Conservation (phyloP, 331 rosid genomes). For the Cucumis variabilis region DNA sequence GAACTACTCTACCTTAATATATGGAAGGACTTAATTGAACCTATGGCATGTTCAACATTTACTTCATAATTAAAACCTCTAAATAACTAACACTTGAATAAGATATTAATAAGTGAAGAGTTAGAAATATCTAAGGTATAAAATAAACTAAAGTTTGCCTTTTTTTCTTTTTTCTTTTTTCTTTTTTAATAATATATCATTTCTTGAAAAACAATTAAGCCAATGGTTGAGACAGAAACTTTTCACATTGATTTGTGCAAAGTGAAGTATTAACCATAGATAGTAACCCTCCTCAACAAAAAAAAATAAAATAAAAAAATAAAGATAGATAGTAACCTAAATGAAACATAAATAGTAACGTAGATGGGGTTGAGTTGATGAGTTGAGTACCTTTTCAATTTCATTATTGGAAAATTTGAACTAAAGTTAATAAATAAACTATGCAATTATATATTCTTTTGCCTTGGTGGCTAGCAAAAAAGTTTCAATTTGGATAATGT, state of each 20-base stretch:
- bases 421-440: not conserved
- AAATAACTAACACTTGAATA: no score
- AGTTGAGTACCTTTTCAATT: slow-evolving; percentile 21
- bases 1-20: no score
- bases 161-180: not conserved
- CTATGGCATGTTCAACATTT: no score
- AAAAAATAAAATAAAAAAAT: no score
- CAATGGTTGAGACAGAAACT: not conserved
- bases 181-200: not conserved
- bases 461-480: not conserved
- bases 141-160: not conserved
- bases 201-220: not conserved
- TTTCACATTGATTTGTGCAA: not conserved
- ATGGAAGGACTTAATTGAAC: no score
- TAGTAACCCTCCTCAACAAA: not conserved
- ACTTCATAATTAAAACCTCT: no score
- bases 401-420: not conserved
- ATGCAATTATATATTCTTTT: slow-evolving; percentile 20
- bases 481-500: not conserved
- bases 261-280: slow-evolving; percentile 19
- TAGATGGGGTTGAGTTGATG: not conserved
- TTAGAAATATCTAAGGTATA: not conserved
- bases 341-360: not conserved
- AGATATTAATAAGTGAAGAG: not conserved
- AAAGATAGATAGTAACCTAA: no score